Percentiles rank a stretch among this genome's conserved stretches.
phyloP scores from a whole-genome alignment of 2,329 filamentous ascomycete species.

The Aspergillus caelatus region DNA sequence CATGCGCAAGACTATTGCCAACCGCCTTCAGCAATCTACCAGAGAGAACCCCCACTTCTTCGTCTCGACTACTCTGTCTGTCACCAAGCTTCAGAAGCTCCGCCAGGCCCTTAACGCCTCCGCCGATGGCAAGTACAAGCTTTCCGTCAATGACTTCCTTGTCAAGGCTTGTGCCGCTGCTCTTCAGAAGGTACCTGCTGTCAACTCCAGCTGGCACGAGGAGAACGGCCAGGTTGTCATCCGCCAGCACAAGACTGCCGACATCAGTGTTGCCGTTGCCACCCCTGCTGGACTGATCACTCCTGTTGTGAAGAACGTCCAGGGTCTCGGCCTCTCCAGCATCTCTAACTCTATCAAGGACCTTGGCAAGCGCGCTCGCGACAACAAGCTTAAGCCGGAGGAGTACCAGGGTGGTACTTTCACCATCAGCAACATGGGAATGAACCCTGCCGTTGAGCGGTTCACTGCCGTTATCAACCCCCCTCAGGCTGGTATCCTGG shows the following conservation, averaged over 20 bases:
- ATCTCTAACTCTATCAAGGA: conserved; percentile 94
- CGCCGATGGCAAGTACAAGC: conserved; percentile 92
- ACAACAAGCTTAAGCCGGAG: conserved; percentile 98
- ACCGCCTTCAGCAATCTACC: conserved; percentile 83
- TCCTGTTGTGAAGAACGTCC: conserved; percentile 89
- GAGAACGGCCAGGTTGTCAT: conserved; percentile 77
- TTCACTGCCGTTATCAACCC: conserved; percentile 99
- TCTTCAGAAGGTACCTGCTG: conserved; percentile 88
- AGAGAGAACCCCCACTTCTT: conserved; percentile 98
- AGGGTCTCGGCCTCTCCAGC: conserved; percentile 80
- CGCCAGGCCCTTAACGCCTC: conserved; percentile 89
- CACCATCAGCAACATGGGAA: conserved; percentile 99
- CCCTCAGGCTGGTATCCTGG: conserved; percentile 91
- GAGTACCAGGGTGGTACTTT: conserved; percentile 99
- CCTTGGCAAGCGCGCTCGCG: conserved; percentile 91
- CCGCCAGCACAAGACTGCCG: conserved; percentile 88
- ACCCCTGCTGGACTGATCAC: conserved; percentile 95
- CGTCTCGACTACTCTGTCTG: conserved; percentile 86
- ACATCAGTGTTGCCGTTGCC: conserved; percentile 93
- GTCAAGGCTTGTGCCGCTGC: conserved; percentile 93
- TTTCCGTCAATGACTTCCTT: conserved; percentile 99
- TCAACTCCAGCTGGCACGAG: conserved; percentile 90
- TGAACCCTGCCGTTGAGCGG: conserved; percentile 94
- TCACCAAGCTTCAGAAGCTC: conserved; percentile 94
- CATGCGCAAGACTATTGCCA: conserved; percentile 98